Base-by-base conservation (phyloP, 495 filamentous ascomycete species). In the Aspergillus indologenus region DNA sequence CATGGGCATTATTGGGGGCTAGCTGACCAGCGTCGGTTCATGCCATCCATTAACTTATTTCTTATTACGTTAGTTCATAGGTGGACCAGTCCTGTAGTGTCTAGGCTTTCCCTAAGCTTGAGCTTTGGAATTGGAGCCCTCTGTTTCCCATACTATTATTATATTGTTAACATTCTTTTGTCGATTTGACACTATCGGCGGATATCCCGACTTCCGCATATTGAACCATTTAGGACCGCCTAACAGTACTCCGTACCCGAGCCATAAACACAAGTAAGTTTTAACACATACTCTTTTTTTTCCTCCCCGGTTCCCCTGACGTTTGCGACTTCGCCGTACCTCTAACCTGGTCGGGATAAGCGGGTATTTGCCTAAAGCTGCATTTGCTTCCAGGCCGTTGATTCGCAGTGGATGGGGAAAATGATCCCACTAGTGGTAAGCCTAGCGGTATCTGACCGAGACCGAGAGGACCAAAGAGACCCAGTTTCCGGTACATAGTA, bases 161-260 rank as follows among this genome's bases (percentile, higher is more conserved):
- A n/a, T n/a, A n/a, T n/a, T n/a, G n/a, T n/a, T n/a, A n/a, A n/a
- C n/a, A n/a, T n/a, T n/a, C n/a, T n/a, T n/a, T n/a, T n/a, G n/a
- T n/a, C 26, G 26, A 29, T 29, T 29, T 29, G 26, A 29, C 26
- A 58, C 55, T 60, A 58, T 53, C 61, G 62, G 61, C 61, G 60
- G 65, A 56, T 57, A 31, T 61, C 54, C 57, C 59, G 59, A 62
- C 57, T 53, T 60, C 64, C 55, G 61, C 64, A 47, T 58, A 60
- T 57, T 60, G 52, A 45, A 61, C 56, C 52, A 61, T 49, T n/a
- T 48, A 60, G 42, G 24, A 51, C 23, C 24, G 34, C 24, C 34
- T 34, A 59, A 57, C 47, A 31, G 24, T 53, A 59, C 47, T 14
- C 47, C 21, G 24, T 53, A 59, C 47, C 18, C 61, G 24, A 46